Base-by-base conservation (phyloP, 1,284 basidiomycete genomes). In the Ustilago cynodontis region DNA sequence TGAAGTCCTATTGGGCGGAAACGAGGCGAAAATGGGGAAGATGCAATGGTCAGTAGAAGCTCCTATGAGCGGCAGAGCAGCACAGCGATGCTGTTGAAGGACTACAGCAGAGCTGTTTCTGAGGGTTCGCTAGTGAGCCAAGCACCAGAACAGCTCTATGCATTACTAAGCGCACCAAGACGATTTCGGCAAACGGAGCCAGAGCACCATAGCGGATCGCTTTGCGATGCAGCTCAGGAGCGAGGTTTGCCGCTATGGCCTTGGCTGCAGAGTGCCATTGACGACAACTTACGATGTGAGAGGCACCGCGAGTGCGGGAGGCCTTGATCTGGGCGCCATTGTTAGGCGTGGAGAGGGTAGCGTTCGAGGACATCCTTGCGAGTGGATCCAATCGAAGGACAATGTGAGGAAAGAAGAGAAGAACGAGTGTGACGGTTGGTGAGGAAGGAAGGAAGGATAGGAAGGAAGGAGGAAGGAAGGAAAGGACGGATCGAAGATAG, bases 1-100 rank as follows among this genome's bases (percentile, higher is more conserved):
- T 96, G 91, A 97, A 97, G 89, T 97, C 87, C 87, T 88, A 57
- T 61, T 43, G 24, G 5, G 47, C 13, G 59, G 18, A 28, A 54
- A 33, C 41, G 41, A 43, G 41, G 18, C 20, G 28, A 20, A 29
- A 20, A 24, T 6, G 49, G 20, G 11, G 16, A 53, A 24, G 8
- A 37, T 9, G 14, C 35, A 37, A 11, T 35, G 10, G 53, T 59
- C 57, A 57, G 57, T 24, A 28, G 18, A 51, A 13, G 26, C 18
- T 29, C 49, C 41, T 20, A n/a, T 2, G 18, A 20, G 11, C 11
- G 7, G n/a, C 11, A 7, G 41, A 14, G 20, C 11, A n/a, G n/a
- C n/a, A 11, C 11, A 20, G 41, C 41, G 7, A 43, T 4, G 7
- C 18, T 6, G n/a, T 43, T 20, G n/a, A 20, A 7, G 7, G 18